Evolutionary conservation across 1,284 basidiomycete species (phyloP).

Genomic region (Omphalotus olearius): DNA sequence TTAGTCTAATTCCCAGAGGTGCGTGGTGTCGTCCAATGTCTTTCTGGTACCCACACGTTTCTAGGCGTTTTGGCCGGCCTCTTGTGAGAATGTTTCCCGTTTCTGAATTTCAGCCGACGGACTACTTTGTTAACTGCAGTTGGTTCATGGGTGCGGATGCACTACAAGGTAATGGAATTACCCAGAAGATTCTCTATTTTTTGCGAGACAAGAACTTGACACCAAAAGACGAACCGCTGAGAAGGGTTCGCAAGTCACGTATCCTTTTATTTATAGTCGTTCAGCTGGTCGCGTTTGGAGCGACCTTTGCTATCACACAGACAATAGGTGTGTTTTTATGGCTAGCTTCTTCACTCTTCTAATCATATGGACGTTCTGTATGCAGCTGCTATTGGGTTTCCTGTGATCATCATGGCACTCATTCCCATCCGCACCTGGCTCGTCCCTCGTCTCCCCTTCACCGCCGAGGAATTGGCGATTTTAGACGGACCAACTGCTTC

Average conservation of each 20-base stretch:
- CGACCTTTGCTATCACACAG: constrained; percentile 90
- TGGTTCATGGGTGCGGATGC: constrained; percentile 92
- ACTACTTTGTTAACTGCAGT: constrained; percentile 32
- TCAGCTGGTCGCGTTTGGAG: constrained; percentile 84
- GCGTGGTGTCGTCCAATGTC: background rate
- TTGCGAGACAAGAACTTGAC: constrained; percentile 70
- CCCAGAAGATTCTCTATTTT: constrained; percentile 79
- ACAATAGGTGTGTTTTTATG: constrained; percentile 65
- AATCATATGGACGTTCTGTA: constrained; percentile 5
- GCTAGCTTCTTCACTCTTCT: background rate
- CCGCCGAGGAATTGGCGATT: constrained; percentile 74
- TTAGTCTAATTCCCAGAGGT: constrained; percentile 75
- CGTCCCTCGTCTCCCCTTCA: constrained; percentile 79
- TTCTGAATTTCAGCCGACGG: constrained; percentile 12
- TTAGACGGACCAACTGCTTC: constrained; percentile 89
- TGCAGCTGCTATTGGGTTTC: constrained; percentile 85
- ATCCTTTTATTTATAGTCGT: constrained; percentile 78
- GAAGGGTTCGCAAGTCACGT: constrained; percentile 68
- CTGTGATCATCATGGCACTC: constrained; percentile 83
- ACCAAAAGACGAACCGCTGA: constrained; percentile 64
- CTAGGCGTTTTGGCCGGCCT: constrained; percentile 67
- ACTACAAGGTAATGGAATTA: constrained; percentile 81
- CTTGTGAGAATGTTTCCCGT: constrained; percentile 44
- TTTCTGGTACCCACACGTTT: background rate
- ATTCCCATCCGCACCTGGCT: constrained; percentile 78